Evolutionary conservation across 768 basidiomycete genomes (phyloP).

Genomic region (Pleurotus platypus): DNA sequence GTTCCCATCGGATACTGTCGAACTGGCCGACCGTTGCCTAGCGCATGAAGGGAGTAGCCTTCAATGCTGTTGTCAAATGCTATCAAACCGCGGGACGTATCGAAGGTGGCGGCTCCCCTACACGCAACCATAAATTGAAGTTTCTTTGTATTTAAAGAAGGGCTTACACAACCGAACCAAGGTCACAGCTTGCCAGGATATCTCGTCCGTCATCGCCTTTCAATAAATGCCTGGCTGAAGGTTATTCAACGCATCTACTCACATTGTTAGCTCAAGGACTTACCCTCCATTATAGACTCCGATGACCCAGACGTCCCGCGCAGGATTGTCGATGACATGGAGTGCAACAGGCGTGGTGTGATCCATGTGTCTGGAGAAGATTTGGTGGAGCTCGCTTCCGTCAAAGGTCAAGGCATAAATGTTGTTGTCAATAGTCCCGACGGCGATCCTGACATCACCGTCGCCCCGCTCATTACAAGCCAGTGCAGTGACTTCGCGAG

Average conservation of each 20-base stretch:
- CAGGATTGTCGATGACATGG: neutral
- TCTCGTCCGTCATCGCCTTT: neutral
- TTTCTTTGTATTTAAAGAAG: neutral
- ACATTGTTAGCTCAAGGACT: neutral
- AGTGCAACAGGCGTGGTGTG: neutral
- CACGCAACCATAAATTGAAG: slow-evolving; percentile 2
- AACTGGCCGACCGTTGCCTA: slow-evolving; percentile 15
- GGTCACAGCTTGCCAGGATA: neutral
- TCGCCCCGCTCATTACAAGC: neutral
- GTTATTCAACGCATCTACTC: neutral
- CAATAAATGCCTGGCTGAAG: neutral
- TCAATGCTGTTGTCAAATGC: slow-evolving; percentile 17
- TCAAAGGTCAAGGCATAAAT: neutral
- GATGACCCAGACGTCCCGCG: neutral
- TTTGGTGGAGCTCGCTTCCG: neutral
- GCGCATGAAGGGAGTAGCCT: slow-evolving; percentile 16
- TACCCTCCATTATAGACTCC: slow-evolving; percentile 2
- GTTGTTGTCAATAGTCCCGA: neutral
- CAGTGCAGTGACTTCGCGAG: neutral
- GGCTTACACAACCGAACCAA: neutral
- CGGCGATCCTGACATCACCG: neutral
- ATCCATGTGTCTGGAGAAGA: neutral
- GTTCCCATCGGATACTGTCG: slow-evolving; percentile 8
- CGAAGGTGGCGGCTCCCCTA: slow-evolving; percentile 13
- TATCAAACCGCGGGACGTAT: slow-evolving; percentile 8